Evolutionary conservation across 2,329 filamentous ascomycete species (phyloP).

Genomic region (Tolypocladium amazonense): DNA sequence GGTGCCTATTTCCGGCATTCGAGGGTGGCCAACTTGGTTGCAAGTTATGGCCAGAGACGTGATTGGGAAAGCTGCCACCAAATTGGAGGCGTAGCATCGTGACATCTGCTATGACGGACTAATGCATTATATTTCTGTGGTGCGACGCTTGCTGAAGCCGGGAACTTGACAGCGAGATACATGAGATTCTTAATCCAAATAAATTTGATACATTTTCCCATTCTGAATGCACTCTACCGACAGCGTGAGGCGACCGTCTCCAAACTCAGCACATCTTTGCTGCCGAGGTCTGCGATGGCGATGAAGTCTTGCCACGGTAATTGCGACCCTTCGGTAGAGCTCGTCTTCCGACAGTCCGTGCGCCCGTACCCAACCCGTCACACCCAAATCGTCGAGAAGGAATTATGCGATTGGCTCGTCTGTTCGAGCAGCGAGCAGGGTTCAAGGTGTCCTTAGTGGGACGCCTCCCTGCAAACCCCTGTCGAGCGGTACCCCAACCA

Average conservation of each 20-base stretch:
- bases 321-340: background rate
- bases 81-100: background rate
- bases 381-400: background rate
- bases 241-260: background rate
- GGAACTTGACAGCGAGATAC: no score
- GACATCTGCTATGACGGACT: background rate
- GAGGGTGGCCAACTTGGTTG: conserved; percentile 29
- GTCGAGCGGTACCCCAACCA: background rate
- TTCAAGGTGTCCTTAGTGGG: background rate
- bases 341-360: background rate
- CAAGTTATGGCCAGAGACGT: conserved; percentile 20
- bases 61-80: conserved; percentile 7
- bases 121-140: background rate
- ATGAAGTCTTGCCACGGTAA: background rate
- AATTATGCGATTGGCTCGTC: background rate
- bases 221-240: background rate
- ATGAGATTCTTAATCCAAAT: no score
- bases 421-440: background rate
- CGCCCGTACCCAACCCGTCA: background rate
- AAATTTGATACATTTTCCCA: background rate
- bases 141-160: no score
- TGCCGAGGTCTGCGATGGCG: background rate
- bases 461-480: background rate
- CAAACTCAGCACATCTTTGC: no score
- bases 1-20: conserved; percentile 17